These are phyloP conservation scores for Epichloe scottii DNA, from an alignment of 2,329 filamentous ascomycete species.

Conservation along the genomic window DNA sequence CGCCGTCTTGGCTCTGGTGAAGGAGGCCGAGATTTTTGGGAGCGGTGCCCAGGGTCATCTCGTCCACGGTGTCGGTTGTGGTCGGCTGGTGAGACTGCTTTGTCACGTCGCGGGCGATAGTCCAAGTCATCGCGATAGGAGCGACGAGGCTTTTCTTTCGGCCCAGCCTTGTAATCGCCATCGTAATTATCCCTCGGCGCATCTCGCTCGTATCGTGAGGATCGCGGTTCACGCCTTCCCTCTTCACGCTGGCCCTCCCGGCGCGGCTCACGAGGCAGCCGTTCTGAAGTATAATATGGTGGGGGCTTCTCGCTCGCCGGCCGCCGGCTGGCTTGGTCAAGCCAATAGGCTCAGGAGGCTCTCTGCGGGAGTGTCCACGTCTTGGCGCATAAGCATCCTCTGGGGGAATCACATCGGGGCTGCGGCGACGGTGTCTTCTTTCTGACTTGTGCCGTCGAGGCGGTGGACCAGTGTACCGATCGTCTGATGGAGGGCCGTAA, in stretches of 20 bases:
- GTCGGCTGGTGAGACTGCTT: constrained; percentile 9
- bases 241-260: background rate
- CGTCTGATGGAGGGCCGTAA: constrained; percentile 3
- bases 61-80: constrained; percentile 8
- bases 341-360: constrained; percentile 1
- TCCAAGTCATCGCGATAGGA: constrained; percentile 7
- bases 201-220: background rate
- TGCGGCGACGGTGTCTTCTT: constrained; percentile 9
- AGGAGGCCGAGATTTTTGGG: background rate
- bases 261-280: constrained; percentile 3
- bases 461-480: constrained; percentile 2
- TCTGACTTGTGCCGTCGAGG: constrained; percentile 15
- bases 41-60: constrained; percentile 1
- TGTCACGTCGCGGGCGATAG: constrained; percentile 10
- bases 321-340: constrained; percentile 1
- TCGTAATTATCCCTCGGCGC: background rate
- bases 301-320: constrained; percentile 7
- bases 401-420: constrained; percentile 6
- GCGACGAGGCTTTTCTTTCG: constrained; percentile 1
- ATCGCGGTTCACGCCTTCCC: background rate
- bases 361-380: constrained; percentile 6
- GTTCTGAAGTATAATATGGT: constrained; percentile 5
- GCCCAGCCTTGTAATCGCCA: background rate
- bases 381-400: constrained; percentile 7
- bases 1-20: constrained; percentile 5